These are phyloP conservation scores for Debaryomyces subglobosus DNA, from an alignment of 1,139 yeast genomes.

Conservation along the genomic window DNA sequence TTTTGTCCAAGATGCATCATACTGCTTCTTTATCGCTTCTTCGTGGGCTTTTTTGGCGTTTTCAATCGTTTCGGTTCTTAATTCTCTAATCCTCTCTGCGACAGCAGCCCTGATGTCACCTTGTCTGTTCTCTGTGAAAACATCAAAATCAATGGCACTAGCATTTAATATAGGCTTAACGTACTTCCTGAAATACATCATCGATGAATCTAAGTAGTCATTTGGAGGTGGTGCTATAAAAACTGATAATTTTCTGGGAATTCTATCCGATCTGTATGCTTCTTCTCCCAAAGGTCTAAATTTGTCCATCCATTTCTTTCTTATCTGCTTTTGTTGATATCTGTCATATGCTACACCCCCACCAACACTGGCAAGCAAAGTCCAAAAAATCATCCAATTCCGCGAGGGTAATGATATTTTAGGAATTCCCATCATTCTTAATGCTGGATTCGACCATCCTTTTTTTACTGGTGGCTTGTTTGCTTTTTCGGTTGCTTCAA, in stretches of 20 bases:
- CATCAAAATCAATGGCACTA: conserved; percentile 84
- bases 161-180: conserved; percentile 87
- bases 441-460: conserved; percentile 83
- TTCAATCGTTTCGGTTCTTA: conserved; percentile 49
- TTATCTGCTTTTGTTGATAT: conserved; percentile 64
- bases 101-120: conserved; percentile 85
- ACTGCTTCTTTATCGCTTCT: conserved; percentile 18
- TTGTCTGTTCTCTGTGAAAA: conserved; percentile 75
- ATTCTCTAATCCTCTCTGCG: conserved; percentile 77
- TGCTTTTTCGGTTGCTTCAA: background rate
- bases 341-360: conserved; percentile 84
- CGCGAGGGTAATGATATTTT: conserved; percentile 79
- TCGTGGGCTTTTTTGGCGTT: conserved; percentile 13
- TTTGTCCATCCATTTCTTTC: conserved; percentile 66
- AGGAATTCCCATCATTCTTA: conserved; percentile 85
- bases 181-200: conserved; percentile 74
- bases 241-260: conserved; percentile 78
- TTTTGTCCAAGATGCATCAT: conserved; percentile 24
- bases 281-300: conserved; percentile 55
- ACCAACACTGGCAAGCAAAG: conserved; percentile 62
- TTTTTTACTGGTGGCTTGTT: conserved; percentile 29
- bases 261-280: conserved; percentile 36
- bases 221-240: conserved; percentile 96
- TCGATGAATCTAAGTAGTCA: conserved; percentile 79
- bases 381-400: conserved; percentile 92